phyloP scores from a whole-genome alignment of 331 rosid genomes.

The Telfairia occidentalis region DNA sequence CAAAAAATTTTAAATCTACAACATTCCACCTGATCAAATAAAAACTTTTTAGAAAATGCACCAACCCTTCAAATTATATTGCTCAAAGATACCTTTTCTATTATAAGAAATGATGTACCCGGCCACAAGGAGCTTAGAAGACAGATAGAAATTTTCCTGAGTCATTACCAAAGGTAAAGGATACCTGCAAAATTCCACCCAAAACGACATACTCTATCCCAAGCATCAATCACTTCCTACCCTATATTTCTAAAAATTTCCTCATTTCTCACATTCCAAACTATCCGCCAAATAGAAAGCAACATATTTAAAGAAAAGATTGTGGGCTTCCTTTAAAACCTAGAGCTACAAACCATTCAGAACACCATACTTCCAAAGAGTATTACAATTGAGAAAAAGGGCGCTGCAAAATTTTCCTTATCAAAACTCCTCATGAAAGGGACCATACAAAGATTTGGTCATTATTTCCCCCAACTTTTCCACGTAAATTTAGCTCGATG shows the following conservation, averaged over 20 bases:
- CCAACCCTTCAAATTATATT: background rate
- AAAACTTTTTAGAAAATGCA: background rate
- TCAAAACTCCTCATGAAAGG: background rate
- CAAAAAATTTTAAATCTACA: too few species aligned
- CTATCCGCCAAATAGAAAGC: background rate
- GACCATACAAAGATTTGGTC: background rate
- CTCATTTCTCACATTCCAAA: background rate
- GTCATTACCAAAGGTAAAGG: background rate
- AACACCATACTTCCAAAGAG: background rate
- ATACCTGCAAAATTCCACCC: background rate
- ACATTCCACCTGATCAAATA: too few species aligned
- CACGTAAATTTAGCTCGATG: background rate
- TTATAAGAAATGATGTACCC: background rate
- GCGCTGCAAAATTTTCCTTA: background rate
- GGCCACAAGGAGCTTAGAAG: background rate
- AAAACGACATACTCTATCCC: too few species aligned
- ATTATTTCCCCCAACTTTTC: background rate
- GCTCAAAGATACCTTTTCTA: background rate
- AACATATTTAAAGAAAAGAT: background rate
- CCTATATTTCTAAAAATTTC: background rate
- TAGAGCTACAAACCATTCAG: background rate
- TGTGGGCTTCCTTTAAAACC: background rate
- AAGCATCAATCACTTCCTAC: background rate
- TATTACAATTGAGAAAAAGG: background rate
- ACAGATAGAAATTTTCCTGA: background rate